Evolutionary conservation across 305 asterid genomes (phyloP).

Genomic region (Fraxinus xanthoxyloides): DNA sequence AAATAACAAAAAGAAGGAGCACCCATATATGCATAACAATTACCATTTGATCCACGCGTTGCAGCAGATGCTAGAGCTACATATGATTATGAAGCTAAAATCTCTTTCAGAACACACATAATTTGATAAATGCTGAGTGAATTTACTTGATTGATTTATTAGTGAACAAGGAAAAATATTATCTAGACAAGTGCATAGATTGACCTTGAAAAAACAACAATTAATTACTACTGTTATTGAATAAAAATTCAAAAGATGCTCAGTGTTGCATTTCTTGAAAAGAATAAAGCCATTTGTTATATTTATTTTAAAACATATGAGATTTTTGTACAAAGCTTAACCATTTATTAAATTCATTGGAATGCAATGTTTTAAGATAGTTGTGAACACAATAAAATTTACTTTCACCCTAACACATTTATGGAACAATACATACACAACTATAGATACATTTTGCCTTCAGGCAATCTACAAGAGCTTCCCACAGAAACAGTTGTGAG

Average conservation of each 20-base stretch:
- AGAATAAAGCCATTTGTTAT: neutral
- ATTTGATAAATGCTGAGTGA: neutral
- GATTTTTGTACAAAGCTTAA: neutral
- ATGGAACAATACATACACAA: neutral
- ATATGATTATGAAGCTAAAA: neutral
- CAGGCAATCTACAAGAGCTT: neutral
- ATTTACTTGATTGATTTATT: neutral
- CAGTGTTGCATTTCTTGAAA: neutral
- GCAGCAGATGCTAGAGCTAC: conserved; percentile 1
- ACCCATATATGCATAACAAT: neutral
- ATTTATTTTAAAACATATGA: neutral
- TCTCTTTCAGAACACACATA: neutral
- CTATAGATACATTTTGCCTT: neutral
- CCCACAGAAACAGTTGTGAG: neutral
- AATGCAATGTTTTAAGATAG: neutral
- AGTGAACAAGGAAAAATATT: neutral
- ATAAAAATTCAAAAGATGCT: neutral
- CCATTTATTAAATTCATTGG: neutral
- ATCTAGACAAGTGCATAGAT: neutral
- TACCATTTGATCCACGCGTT: conserved; percentile 2
- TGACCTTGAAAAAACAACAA: neutral
- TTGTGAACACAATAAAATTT: neutral
- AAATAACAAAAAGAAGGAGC: conserved; percentile 6
- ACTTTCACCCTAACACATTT: neutral
- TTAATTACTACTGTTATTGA: neutral